phyloP scores from a whole-genome alignment of 2,329 filamentous ascomycete species.

The Septoria petroselini region DNA sequence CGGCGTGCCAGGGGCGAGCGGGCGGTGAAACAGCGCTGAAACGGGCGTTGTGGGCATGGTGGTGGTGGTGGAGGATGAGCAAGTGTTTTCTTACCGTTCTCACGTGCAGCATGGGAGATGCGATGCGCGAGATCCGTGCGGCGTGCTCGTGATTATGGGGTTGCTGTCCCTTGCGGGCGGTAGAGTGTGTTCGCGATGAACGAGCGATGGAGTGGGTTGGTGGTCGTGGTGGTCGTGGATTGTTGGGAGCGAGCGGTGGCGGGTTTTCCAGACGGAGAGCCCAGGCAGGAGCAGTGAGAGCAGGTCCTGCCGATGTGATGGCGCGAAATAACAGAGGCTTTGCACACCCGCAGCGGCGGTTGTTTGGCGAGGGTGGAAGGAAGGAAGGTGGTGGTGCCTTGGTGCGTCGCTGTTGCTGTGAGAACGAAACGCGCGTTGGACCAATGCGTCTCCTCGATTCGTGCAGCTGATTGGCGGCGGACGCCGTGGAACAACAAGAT shows the following conservation, averaged over 20 bases:
- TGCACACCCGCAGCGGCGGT: constrained; percentile 6
- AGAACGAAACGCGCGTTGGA: constrained; percentile 33
- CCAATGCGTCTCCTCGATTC: constrained; percentile 30
- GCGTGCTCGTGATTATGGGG: constrained; percentile 4
- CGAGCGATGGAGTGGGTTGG: too few relatives aligned
- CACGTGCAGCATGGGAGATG: constrained; percentile 21
- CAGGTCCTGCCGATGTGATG: constrained; percentile 9
- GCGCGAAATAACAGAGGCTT: constrained; percentile 1
- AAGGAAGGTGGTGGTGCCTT: constrained; percentile 16
- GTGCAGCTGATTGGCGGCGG: constrained; percentile 31
- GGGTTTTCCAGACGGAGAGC: constrained; percentile 6
- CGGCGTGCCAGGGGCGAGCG: constrained; percentile 14
- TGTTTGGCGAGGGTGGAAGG: neutral
- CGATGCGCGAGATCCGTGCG: constrained; percentile 8
- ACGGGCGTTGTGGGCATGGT: constrained; percentile 2
- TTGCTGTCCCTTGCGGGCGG: constrained; percentile 5
- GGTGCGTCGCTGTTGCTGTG: constrained; percentile 31
- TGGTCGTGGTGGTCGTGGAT: neutral
- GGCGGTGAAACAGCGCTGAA: constrained; percentile 15
- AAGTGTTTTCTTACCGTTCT: too few relatives aligned
- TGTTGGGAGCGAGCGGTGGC: constrained; percentile 17
- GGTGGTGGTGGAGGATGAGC: constrained; percentile 11
- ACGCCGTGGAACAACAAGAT: neutral
- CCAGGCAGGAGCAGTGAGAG: constrained; percentile 12
- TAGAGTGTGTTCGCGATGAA: neutral